Evolutionary conservation across 2,329 filamentous ascomycete species (phyloP).

Genomic region (Sporothrix variecibatus): DNA sequence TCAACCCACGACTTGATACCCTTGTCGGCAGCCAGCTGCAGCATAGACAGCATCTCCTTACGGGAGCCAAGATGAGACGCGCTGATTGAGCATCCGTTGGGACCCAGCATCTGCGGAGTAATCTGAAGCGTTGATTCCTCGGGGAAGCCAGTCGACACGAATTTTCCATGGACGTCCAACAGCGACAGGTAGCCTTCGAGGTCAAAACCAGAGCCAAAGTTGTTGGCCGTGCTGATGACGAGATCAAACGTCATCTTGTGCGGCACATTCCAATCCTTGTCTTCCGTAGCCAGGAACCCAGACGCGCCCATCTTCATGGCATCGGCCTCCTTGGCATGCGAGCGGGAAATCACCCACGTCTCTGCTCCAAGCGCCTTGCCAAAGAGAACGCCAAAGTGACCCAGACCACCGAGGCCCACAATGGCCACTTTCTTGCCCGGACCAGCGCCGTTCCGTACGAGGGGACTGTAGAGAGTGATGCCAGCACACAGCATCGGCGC

Average conservation of each 20-base stretch:
- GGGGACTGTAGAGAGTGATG: constrained; percentile 75
- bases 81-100: neutral
- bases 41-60: neutral
- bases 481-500: constrained; percentile 83
- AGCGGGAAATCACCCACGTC: constrained; percentile 62
- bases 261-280: constrained; percentile 58
- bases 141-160: neutral
- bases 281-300: constrained; percentile 60
- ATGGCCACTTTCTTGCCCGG: constrained; percentile 79
- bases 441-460: constrained; percentile 72
- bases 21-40: neutral
- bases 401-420: constrained; percentile 71
- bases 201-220: constrained; percentile 59
- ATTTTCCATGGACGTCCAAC: constrained; percentile 72
- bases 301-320: constrained; percentile 61
- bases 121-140: neutral
- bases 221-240: constrained; percentile 72
- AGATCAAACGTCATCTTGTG: constrained; percentile 70
- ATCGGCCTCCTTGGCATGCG: constrained; percentile 62
- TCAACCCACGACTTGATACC: neutral
- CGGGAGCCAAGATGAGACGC: neutral
- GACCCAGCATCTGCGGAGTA: neutral
- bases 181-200: constrained; percentile 71
- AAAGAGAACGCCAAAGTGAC: constrained; percentile 71
- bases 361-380: constrained; percentile 67